These are phyloP conservation scores for Globisporangium carolinianum DNA, from an alignment of 352 stramenopile genomes.

Conservation along the genomic window DNA sequence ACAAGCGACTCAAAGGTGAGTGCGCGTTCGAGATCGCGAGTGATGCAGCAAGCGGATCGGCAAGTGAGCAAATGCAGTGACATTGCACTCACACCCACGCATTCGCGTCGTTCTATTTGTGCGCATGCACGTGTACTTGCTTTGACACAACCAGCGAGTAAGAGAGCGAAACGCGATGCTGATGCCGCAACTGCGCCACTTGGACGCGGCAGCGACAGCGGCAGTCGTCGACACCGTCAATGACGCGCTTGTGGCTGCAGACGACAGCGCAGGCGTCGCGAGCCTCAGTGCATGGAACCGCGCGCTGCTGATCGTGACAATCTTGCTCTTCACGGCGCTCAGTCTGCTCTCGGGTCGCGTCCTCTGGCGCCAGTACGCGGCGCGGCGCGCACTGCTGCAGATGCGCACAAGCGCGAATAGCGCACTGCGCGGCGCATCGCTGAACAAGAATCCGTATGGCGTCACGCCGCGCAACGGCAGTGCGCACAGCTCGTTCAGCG, in stretches of 20 bases:
- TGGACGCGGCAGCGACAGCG: neutral
- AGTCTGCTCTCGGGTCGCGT: constrained; percentile 48
- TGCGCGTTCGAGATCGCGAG: too few species aligned
- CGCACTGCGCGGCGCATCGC: neutral
- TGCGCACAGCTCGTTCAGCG: constrained; percentile 19
- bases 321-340: constrained; percentile 55
- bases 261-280: constrained; percentile 12
- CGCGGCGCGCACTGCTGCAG: constrained; percentile 19
- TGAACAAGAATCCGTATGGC: constrained; percentile 11
- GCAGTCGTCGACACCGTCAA: neutral
- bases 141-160: too few species aligned
- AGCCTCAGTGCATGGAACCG: constrained; percentile 37
- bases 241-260: neutral
- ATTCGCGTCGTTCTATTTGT: too few species aligned
- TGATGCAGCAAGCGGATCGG: too few species aligned
- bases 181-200: constrained; percentile 2
- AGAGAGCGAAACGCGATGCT: neutral
- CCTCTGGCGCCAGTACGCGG: constrained; percentile 36
- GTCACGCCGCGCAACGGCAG: constrained; percentile 8
- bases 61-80: too few species aligned
- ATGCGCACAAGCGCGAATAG: neutral
- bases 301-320: constrained; percentile 39
- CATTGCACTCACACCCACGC: too few species aligned
- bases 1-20: too few species aligned
- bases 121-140: too few species aligned